phyloP scores from a whole-genome alignment of 1,284 basidiomycete species.

The Boletellus deceptivus region DNA sequence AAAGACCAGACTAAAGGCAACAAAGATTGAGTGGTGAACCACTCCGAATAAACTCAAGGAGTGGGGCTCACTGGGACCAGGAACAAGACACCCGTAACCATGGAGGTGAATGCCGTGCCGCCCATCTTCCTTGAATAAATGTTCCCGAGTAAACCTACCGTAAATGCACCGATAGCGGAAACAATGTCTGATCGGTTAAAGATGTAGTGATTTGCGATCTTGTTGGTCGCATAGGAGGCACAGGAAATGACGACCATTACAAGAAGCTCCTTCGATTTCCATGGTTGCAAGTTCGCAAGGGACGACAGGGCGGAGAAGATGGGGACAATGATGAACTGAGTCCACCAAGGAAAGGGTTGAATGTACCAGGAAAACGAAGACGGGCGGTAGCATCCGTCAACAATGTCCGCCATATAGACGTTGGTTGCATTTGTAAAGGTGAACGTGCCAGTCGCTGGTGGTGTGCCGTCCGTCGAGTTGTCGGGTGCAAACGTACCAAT shows the following conservation, averaged over 20 bases:
- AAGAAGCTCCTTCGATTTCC: slow-evolving; percentile 65
- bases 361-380: slow-evolving; percentile 71
- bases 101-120: slow-evolving; percentile 88
- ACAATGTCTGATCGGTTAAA: slow-evolving; percentile 84
- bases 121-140: slow-evolving; percentile 81
- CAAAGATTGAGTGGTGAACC: slow-evolving; percentile 7
- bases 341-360: slow-evolving; percentile 75
- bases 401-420: slow-evolving; percentile 44
- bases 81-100: slow-evolving; percentile 86
- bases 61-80: slow-evolving; percentile 66
- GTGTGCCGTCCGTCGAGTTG: slow-evolving; percentile 52
- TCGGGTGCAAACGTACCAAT: slow-evolving; percentile 68
- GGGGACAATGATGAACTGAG: slow-evolving; percentile 77
- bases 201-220: slow-evolving; percentile 79
- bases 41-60: background rate
- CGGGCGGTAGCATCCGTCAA: slow-evolving; percentile 70
- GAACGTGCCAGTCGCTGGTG: slow-evolving; percentile 65
- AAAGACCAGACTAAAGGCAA: slow-evolving; percentile 69
- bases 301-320: slow-evolving; percentile 75
- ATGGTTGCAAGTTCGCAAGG: slow-evolving; percentile 75
- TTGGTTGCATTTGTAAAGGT: slow-evolving; percentile 62
- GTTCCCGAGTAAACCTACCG: slow-evolving; percentile 80
- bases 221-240: slow-evolving; percentile 73
- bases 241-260: slow-evolving; percentile 89
- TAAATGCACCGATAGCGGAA: slow-evolving; percentile 84